Base-by-base conservation (phyloP, 495 filamentous ascomycete species). In the Pseudomonodictys pantanalensis region DNA sequence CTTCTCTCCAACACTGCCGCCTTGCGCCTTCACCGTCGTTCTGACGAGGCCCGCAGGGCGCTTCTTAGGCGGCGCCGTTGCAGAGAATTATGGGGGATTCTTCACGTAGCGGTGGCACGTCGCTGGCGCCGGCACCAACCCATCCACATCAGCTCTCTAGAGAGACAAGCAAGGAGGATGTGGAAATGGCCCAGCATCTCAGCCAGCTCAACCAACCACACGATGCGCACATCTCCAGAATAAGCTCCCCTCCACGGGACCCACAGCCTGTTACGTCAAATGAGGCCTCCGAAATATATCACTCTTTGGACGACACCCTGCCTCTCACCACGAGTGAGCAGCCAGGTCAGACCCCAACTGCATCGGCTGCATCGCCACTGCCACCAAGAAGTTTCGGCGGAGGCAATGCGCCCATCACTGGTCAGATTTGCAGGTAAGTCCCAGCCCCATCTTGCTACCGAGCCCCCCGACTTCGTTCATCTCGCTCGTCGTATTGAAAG, bases 101-200 rank as follows among this genome's bases (percentile, higher is more conserved):
- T 5, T 56, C 65, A 3, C 28, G 44, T 15, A 49, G 43, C 26
- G 65, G 65, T 24, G 65, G 65, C 45, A 61, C 65, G 18, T 64
- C 65, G 12, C 65, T 67, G 24, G 65, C 65, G 11, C 65, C 65
- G 3, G 60, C 60, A 44, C 65, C 60, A 9, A 44, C 60, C 17
- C 65, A 67, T 53, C 65, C 65, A 0, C 65, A 67, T 53, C 60
- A 64, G 8, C 60, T 67, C 2, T 67, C 65, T 11, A 42, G 65
- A 11, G 49, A 67, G 20, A 60, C 65, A 1, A 63, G 58, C 46
- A 56, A 38, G 39, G 65, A 68, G 29, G 65, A 67, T 43, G 53
- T 67, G 10, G 65, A 67, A 39, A 67, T 64, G 65, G 65, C 65
- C 29, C 56, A 63, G 56, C 54, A 61, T 28, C 54, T 67, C 30